Evolutionary conservation across 2,329 filamentous ascomycete species (phyloP).

Genomic region (Clarireedia sp.): DNA sequence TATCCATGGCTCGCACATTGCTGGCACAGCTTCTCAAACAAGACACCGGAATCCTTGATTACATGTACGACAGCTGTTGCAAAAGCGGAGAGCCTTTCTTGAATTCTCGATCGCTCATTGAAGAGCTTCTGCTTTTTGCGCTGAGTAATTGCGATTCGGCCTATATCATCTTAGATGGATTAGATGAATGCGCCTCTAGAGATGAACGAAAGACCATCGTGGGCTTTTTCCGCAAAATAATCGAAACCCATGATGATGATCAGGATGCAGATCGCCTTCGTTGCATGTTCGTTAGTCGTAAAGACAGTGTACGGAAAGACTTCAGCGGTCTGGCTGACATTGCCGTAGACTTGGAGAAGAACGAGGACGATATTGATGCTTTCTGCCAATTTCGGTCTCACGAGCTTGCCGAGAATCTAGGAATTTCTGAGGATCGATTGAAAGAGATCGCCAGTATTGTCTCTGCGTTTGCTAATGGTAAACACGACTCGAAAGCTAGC

Average conservation of each 20-base stretch:
- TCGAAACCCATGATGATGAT: slow-evolving; percentile 1
- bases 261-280: slow-evolving; percentile 17
- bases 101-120: slow-evolving; percentile 18
- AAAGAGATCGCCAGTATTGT: no score
- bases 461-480: no score
- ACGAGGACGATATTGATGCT: slow-evolving; percentile 27
- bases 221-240: slow-evolving; percentile 23
- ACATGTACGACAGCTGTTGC: slow-evolving; percentile 30
- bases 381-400: slow-evolving; percentile 9
- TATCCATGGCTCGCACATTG: slow-evolving; percentile 28
- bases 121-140: slow-evolving; percentile 28
- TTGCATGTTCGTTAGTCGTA: slow-evolving; percentile 32
- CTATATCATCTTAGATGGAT: slow-evolving; percentile 35
- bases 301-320: slow-evolving; percentile 26
- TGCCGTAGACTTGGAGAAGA: slow-evolving; percentile 16
- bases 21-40: slow-evolving; percentile 31
- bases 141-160: slow-evolving; percentile 21
- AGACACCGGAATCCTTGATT: slow-evolving; percentile 25
- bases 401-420: no score
- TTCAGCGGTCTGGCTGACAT: slow-evolving; percentile 21
- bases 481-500: no score
- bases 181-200: slow-evolving; percentile 33
- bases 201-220: slow-evolving; percentile 29
- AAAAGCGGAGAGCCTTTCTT: slow-evolving; percentile 28
- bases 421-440: no score